phyloP scores from a whole-genome alignment of 2,329 filamentous ascomycete genomes.

The Paecilomyces dactylethromorphus region DNA sequence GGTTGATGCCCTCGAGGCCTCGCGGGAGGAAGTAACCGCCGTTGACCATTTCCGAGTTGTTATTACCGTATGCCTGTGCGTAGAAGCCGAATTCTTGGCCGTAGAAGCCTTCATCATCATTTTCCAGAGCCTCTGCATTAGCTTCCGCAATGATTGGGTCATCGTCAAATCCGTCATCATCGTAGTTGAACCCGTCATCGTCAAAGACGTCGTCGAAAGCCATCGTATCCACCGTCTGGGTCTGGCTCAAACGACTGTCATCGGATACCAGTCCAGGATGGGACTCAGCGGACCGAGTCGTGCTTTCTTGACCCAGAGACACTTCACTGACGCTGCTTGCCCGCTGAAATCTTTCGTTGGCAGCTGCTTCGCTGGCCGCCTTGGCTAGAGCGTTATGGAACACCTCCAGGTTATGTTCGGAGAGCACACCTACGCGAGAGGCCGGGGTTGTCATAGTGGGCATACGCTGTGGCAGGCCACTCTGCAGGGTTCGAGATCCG shows the following conservation, averaged over 20 bases:
- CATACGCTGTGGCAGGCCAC: slow-evolving; percentile 19
- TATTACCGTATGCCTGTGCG: slow-evolving; percentile 49
- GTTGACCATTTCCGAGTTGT: slow-evolving; percentile 57
- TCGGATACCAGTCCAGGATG: slow-evolving; percentile 44
- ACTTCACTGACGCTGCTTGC: slow-evolving; percentile 44
- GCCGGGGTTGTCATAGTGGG: slow-evolving; percentile 28
- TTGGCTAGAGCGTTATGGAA: slow-evolving; percentile 82
- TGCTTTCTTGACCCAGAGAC: slow-evolving; percentile 29
- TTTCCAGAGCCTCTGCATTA: slow-evolving; percentile 87
- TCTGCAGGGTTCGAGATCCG: slow-evolving; percentile 10
- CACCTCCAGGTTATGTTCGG: slow-evolving; percentile 56
- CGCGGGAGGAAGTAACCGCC: slow-evolving; percentile 86
- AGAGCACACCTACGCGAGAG: slow-evolving; percentile 33
- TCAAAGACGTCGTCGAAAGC: slow-evolving; percentile 37
- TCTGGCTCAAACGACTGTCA: slow-evolving; percentile 44
- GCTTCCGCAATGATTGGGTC: slow-evolving; percentile 91
- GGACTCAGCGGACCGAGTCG: slow-evolving; percentile 30
- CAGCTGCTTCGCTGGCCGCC: slow-evolving; percentile 69
- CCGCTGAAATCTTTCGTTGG: slow-evolving; percentile 67
- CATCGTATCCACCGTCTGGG: slow-evolving; percentile 35
- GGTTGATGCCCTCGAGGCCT: slow-evolving; percentile 54
- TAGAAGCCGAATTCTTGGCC: slow-evolving; percentile 97
- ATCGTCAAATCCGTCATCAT: slow-evolving; percentile 66
- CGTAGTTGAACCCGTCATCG: slow-evolving; percentile 42
- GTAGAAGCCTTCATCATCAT: slow-evolving; percentile 90